These are phyloP conservation scores for Tirmania nivea DNA, from an alignment of 495 filamentous ascomycete species.

Conservation along the genomic window DNA sequence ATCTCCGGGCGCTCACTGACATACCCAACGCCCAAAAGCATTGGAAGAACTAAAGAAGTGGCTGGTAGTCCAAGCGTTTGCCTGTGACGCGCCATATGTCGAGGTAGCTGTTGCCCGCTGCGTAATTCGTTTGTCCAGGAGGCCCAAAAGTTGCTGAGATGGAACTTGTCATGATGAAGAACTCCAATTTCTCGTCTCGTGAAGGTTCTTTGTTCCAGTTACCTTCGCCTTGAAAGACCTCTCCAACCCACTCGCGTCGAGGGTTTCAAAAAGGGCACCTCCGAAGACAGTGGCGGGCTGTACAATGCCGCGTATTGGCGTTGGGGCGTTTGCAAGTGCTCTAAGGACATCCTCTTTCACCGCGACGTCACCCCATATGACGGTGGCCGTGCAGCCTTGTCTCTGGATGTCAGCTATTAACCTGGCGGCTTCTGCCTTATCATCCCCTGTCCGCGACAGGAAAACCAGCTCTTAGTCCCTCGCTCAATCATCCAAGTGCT, in stretches of 20 bases:
- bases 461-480: conserved; percentile 38
- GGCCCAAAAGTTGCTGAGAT: conserved; percentile 37
- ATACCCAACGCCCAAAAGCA: conserved; percentile 35
- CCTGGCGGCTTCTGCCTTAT: neutral
- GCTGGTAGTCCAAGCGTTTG: conserved; percentile 26
- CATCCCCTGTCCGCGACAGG: conserved; percentile 31
- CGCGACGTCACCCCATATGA: conserved; percentile 1
- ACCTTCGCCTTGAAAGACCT: conserved; percentile 32
- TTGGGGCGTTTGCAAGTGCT: neutral
- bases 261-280: conserved; percentile 34
- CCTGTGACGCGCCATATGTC: conserved; percentile 31
- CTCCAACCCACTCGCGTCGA: conserved; percentile 22
- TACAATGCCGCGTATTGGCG: conserved; percentile 31
- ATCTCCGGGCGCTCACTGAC: conserved; percentile 21
- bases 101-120: conserved; percentile 41
- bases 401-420: conserved; percentile 1
- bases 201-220: conserved; percentile 34
- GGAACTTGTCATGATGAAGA: conserved; percentile 45
- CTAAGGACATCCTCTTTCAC: neutral
- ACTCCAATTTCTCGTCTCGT: conserved; percentile 34
- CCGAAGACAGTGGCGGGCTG: conserved; percentile 25
- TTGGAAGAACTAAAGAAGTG: conserved; percentile 33
- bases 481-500: conserved; percentile 36
- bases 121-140: conserved; percentile 40
- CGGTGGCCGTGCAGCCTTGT: neutral